Percentiles rank a stretch among this genome's conserved stretches.
These are phyloP conservation scores for Coniosporium apollinis DNA, from an alignment of 495 filamentous ascomycete genomes.

Conservation along the genomic window DNA sequence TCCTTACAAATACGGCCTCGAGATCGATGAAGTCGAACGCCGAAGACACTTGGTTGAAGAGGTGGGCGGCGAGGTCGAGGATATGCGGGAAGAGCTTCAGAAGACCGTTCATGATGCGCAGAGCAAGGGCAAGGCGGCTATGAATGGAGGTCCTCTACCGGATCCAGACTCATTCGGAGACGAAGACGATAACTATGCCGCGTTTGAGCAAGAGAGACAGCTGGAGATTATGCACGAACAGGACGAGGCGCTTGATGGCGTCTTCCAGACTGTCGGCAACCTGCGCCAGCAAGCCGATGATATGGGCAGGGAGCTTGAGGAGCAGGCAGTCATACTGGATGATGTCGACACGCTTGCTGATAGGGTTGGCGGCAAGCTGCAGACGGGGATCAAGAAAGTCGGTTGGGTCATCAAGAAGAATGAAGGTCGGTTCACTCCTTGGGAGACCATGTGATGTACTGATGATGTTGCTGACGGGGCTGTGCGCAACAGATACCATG, in stretches of 20 bases:
- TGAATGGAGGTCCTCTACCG: slow-evolving; percentile 35
- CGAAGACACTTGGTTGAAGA: slow-evolving; percentile 74
- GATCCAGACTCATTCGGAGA: slow-evolving; percentile 54
- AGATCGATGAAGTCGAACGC: slow-evolving; percentile 63
- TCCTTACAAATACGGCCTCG: slow-evolving; percentile 77
- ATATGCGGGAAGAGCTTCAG: slow-evolving; percentile 70
- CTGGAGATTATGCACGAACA: slow-evolving; percentile 85
- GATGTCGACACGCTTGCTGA: slow-evolving; percentile 69
- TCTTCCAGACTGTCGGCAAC: slow-evolving; percentile 83
- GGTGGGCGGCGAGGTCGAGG: slow-evolving; percentile 70
- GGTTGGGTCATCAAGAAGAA: slow-evolving; percentile 74
- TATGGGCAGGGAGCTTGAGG: slow-evolving; percentile 91
- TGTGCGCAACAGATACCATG: slow-evolving; percentile 44
- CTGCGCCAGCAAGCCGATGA: slow-evolving; percentile 75
- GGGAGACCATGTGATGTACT: slow-evolving; percentile 1
- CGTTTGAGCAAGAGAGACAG: slow-evolving; percentile 86
- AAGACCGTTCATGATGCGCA: slow-evolving; percentile 31
- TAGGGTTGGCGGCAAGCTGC: slow-evolving; percentile 69
- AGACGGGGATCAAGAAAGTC: slow-evolving; percentile 72
- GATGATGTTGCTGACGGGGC: slow-evolving; percentile 2
- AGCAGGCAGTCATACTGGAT: slow-evolving; percentile 69
- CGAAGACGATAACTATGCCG: slow-evolving; percentile 47
- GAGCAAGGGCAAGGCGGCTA: slow-evolving; percentile 13
- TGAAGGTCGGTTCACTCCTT: slow-evolving; percentile 46
- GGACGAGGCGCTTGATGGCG: slow-evolving; percentile 80